Evolutionary conservation across 73 alveolate genomes (phyloP).

Genomic region (Loxodes magnus): DNA sequence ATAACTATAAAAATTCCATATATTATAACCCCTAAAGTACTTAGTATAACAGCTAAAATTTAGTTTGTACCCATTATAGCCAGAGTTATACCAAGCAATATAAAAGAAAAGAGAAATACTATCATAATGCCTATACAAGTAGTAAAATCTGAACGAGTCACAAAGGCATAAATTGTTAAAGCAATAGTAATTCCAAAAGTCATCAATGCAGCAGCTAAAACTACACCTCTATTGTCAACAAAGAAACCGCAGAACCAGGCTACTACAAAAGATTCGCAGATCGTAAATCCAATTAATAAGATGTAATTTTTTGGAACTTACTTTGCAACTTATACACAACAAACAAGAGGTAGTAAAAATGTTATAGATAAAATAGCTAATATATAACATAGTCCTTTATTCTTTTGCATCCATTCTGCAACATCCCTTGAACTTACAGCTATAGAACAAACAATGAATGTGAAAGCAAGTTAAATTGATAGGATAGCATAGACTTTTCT

Average conservation of each 20-base stretch:
- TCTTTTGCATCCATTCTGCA: slow-evolving; percentile 1
- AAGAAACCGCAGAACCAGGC: slow-evolving; percentile 25
- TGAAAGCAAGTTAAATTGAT: slow-evolving; percentile 45
- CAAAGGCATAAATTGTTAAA: slow-evolving; percentile 28
- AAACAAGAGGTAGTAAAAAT: slow-evolving; percentile 17
- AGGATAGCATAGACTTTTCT: slow-evolving; percentile 74
- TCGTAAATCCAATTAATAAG: slow-evolving; percentile 21
- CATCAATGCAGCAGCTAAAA: slow-evolving; percentile 24
- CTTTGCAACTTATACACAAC: slow-evolving; percentile 24
- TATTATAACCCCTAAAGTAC: slow-evolving; percentile 29
- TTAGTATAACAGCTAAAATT: slow-evolving; percentile 10
- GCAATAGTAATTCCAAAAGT: slow-evolving; percentile 17
- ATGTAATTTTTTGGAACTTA: slow-evolving; percentile 41
- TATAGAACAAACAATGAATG: slow-evolving; percentile 33
- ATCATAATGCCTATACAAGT: slow-evolving; percentile 13
- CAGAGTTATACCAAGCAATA: background rate
- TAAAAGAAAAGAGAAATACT: slow-evolving; percentile 25
- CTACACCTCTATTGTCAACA: slow-evolving; percentile 11
- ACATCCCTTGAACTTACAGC: slow-evolving; percentile 1
- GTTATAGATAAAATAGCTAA: slow-evolving; percentile 4
- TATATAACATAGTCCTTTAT: background rate
- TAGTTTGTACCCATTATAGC: background rate
- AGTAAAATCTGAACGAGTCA: slow-evolving; percentile 20
- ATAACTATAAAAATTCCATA: slow-evolving; percentile 30
- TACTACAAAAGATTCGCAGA: slow-evolving; percentile 37